Base-by-base conservation (phyloP, 2,329 filamentous ascomycete species). In the Gaeumannomyces tritici region DNA sequence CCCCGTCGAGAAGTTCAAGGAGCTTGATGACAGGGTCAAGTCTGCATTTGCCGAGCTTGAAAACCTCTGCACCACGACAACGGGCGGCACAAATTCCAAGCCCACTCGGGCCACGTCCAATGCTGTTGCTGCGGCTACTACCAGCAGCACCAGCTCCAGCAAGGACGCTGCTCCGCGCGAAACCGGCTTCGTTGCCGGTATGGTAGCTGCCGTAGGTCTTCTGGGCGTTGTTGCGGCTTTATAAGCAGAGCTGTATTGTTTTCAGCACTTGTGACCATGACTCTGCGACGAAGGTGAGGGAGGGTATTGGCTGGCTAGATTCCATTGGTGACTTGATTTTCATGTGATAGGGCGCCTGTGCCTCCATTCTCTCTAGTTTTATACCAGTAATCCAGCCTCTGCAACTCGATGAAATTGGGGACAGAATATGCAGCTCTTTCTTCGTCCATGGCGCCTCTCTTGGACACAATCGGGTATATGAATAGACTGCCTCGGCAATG, bases 181-280 rank as follows among this genome's bases (percentile, higher is more conserved):
- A 61, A 70, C 68, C n/a, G 69, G 66, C 33, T 62, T 70, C 31
- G 64, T 66, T 9, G 68, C 63, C 8, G 66, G 63, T 28, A 69
- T 62, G 3, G 60, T 67, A 21, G 68, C 65, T 21, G 62, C 65
- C 3, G 69, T 70, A 3, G 75, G 66, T 6, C 65, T 72, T 54
- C 33, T 71, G 12, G 69, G 66, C 21, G 68, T 64, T 55, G 67
- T 68, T 54, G 68, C 68, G 63, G 65, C 64, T 12, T 62, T 71
- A 51, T 72, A 65, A 67, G 31, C n/a, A 7, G 13, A n/a, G n/a
- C 4, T 28, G 29, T 4, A 51, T 12, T 26, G 5, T 3, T 27
- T 27, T 24, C 18, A 3, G 42, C 15, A 47, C 1, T 12, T 21
- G 13, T 42, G 35, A 8, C 35, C 35, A 21, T 6, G 2, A 42